Conservation (phyloP, 306 rosid species). For the Cyclanthera cordifolia region DNA sequence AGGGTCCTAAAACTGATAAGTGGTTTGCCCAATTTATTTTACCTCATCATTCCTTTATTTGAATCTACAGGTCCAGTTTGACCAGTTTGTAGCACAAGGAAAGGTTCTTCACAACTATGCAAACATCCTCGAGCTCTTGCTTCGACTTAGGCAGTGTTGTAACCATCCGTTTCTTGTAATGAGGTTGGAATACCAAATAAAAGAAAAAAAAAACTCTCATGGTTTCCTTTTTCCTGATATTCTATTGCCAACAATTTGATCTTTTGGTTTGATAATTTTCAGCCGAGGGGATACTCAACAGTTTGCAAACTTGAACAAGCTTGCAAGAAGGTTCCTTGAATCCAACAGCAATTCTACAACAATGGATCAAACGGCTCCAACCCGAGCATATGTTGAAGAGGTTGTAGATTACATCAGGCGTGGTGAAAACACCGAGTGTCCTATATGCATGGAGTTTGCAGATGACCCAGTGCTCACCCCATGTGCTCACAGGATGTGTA, state of each 20-base stretch:
- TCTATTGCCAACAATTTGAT: constrained; percentile 15
- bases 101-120: constrained; percentile 61
- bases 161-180: constrained; percentile 75
- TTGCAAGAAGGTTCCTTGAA: constrained; percentile 44
- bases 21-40: neutral
- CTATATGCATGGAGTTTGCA: constrained; percentile 76
- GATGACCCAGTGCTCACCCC: constrained; percentile 86
- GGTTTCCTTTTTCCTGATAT: neutral
- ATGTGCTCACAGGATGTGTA: constrained; percentile 80
- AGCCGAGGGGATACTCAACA: constrained; percentile 37
- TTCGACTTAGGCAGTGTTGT: constrained; percentile 81
- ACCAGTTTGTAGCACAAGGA: constrained; percentile 70
- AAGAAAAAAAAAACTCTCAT: neutral
- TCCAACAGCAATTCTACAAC: constrained; percentile 22
- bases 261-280: constrained; percentile 19
- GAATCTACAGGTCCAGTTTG: constrained; percentile 60
- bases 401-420: constrained; percentile 47
- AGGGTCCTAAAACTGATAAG: neutral
- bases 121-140: constrained; percentile 58
- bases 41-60: constrained; percentile 6
- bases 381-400: constrained; percentile 46
- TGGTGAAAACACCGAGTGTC: constrained; percentile 54
- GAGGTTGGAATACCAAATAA: constrained; percentile 30
- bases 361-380: constrained; percentile 24
- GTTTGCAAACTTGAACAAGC: constrained; percentile 39